A percentile compares a stretch with the other conserved stretches of the same genome.
phyloP scores from a whole-genome alignment of 1,284 basidiomycete species.

The Ganoderma meredithae region DNA sequence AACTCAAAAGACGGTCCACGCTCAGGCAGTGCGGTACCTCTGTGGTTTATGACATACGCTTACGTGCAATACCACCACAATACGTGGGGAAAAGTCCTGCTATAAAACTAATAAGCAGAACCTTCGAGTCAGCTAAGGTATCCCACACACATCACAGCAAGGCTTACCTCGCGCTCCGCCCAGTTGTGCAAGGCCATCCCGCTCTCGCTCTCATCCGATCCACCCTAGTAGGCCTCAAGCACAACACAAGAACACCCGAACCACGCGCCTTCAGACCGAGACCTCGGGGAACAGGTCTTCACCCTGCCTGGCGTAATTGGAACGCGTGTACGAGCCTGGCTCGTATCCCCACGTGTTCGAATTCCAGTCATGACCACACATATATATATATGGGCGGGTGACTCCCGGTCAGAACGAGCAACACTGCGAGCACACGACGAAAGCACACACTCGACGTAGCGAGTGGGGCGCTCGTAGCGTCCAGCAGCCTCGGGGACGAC shows the following conservation, averaged over 20 bases:
- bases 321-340: not conserved
- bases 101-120: not conserved
- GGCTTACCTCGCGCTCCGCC: not conserved
- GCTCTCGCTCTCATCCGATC: no score
- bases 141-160: no score
- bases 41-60: not conserved
- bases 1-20: not conserved
- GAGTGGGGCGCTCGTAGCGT: slow-evolving; percentile 2
- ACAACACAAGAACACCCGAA: not conserved
- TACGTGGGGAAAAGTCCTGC: no score
- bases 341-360: not conserved
- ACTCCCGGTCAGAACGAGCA: not conserved
- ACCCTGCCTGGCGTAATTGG: not conserved
- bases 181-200: not conserved
- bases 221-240: not conserved
- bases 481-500: not conserved
- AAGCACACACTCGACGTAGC: not conserved
- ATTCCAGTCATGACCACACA: not conserved
- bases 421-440: not conserved
- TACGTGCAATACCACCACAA: not conserved
- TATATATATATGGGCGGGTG: no score
- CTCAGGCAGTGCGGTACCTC: not conserved
- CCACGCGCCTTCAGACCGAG: not conserved
- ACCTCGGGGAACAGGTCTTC: not conserved
- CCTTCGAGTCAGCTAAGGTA: not conserved